Percentiles rank a stretch among this genome's conserved stretches.
Conservation (phyloP, 1,284 basidiomycete genomes). For the Fomitopsis pinicola region DNA sequence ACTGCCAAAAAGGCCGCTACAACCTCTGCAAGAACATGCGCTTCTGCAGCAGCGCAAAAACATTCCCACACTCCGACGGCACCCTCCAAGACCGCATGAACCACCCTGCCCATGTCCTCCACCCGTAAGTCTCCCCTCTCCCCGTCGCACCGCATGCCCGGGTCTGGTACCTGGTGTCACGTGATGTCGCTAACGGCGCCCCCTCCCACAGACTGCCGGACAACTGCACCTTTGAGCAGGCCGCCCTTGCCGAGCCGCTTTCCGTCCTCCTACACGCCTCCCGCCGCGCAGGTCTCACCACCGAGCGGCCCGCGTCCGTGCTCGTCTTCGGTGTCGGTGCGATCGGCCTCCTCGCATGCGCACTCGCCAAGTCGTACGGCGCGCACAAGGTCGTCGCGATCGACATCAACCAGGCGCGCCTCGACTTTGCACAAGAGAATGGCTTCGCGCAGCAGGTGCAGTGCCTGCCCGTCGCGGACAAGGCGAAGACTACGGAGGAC, state of each 20-base stretch:
- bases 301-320: slow-evolving; percentile 43
- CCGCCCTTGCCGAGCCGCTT: slow-evolving; percentile 88
- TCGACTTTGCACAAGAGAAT: slow-evolving; percentile 70
- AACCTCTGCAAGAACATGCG: slow-evolving; percentile 90
- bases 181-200: slow-evolving; percentile 13
- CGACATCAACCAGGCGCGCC: slow-evolving; percentile 80
- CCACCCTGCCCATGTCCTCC: slow-evolving; percentile 81
- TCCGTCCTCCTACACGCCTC: slow-evolving; percentile 86
- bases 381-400: slow-evolving; percentile 72
- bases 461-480: slow-evolving; percentile 53
- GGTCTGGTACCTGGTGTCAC: slow-evolving; percentile 6
- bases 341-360: slow-evolving; percentile 86
- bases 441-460: slow-evolving; percentile 77
- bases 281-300: slow-evolving; percentile 58
- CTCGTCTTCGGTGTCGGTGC: slow-evolving; percentile 91
- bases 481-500: slow-evolving; percentile 54
- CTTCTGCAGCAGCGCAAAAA: slow-evolving; percentile 88
- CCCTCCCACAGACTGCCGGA: slow-evolving; percentile 63
- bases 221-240: slow-evolving; percentile 70
- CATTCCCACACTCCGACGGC: slow-evolving; percentile 90
- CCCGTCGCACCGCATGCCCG: slow-evolving; percentile 6
- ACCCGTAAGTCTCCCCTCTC: slow-evolving; percentile 61
- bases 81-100: slow-evolving; percentile 87
- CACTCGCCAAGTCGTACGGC: slow-evolving; percentile 70
- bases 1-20: slow-evolving; percentile 77